Evolutionary conservation across 139 green algal species (phyloP).

Genomic region (Chlamydomonas sphaeroides): DNA sequence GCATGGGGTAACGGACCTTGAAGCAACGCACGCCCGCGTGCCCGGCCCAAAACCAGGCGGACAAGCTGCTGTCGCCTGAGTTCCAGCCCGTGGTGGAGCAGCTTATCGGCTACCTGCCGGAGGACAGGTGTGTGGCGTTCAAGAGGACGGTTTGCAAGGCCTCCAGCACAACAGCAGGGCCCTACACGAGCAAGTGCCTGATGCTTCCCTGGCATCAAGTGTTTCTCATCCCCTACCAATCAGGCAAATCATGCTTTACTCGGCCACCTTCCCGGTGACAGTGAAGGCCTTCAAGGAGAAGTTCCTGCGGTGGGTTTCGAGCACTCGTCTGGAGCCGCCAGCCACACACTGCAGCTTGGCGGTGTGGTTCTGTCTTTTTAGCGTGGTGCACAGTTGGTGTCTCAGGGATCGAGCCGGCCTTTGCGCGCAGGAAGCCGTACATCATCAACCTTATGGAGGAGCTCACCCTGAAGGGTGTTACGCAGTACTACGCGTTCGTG

Average conservation of each 20-base stretch:
- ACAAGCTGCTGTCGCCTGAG: constrained; percentile 82
- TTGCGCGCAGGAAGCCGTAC: constrained; percentile 86
- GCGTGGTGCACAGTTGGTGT: too few species aligned
- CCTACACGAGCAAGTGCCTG: too few species aligned
- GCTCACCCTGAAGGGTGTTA: constrained; percentile 97
- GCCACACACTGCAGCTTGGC: too few species aligned
- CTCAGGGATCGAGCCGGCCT: too few species aligned
- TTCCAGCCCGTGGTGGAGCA: constrained; percentile 98
- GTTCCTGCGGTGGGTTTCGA: constrained; percentile 76
- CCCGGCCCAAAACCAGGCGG: constrained; percentile 31
- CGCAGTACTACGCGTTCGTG: constrained; percentile 99
- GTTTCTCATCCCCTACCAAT: not conserved
- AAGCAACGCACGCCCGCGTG: too few species aligned
- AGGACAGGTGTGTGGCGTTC: constrained; percentile 61
- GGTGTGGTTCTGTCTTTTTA: too few species aligned
- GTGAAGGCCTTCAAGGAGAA: constrained; percentile 99
- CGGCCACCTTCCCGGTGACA: constrained; percentile 97
- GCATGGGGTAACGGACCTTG: not conserved
- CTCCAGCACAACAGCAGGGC: too few species aligned
- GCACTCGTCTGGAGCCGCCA: too few species aligned
- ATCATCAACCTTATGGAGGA: constrained; percentile 99
- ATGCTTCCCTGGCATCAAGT: too few species aligned
- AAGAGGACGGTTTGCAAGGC: too few species aligned
- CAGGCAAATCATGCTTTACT: constrained; percentile 98
- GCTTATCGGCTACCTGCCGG: constrained; percentile 88